These are phyloP conservation scores for Chlamydomonas incerta DNA, from an alignment of 139 green algal species.

Conservation along the genomic window DNA sequence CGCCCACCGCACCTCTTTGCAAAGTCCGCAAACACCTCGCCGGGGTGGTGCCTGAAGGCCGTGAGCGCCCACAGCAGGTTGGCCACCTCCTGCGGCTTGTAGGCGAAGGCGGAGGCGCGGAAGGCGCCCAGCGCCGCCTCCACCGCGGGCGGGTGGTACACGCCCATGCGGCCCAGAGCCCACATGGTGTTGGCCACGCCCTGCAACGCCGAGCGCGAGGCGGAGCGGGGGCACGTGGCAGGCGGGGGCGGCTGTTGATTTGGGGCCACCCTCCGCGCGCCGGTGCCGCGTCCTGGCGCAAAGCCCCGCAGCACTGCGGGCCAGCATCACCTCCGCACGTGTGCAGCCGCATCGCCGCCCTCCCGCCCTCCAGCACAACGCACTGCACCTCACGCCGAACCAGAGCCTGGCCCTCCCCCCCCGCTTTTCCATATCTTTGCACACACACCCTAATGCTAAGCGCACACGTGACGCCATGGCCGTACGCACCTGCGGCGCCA, in stretches of 20 bases:
- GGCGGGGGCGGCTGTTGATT: no score
- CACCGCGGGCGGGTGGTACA: constrained; percentile 25
- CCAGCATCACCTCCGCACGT: no score
- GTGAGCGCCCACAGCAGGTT: constrained; percentile 54
- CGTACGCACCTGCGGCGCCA: constrained; percentile 58
- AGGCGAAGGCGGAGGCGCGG: not conserved
- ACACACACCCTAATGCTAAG: not conserved
- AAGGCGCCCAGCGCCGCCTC: constrained; percentile 19
- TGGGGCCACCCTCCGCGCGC: no score
- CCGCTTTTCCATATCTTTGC: no score
- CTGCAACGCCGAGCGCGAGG: not conserved
- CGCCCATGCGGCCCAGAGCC: constrained; percentile 42
- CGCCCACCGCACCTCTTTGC: not conserved
- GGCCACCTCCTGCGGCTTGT: constrained; percentile 49
- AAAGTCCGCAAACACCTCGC: constrained; percentile 14
- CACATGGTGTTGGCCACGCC: constrained; percentile 53
- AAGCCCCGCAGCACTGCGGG: no score
- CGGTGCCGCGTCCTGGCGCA: no score
- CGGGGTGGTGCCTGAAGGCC: constrained; percentile 44
- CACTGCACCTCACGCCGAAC: no score
- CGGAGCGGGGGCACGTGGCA: no score
- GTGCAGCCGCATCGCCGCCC: no score
- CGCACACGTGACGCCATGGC: no score
- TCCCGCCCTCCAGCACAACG: no score
- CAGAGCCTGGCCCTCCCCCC: not conserved